Percentiles rank a stretch among this genome's conserved stretches.
Evolutionary conservation across 257 asterid genomes (phyloP).

Genomic region (Lantana camara): DNA sequence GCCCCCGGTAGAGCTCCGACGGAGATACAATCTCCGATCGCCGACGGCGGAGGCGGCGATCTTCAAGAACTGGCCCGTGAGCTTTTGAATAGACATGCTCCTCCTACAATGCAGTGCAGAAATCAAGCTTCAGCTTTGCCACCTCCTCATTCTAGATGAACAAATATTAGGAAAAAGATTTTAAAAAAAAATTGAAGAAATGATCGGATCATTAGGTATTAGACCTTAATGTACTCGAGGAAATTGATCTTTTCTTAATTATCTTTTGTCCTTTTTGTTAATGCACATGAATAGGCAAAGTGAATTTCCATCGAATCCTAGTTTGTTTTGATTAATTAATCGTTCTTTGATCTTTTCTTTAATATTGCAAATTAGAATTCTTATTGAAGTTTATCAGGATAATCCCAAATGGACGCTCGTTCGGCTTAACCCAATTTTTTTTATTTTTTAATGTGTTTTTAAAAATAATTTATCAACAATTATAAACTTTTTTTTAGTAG

Average conservation of each 20-base stretch:
- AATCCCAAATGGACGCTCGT: no score
- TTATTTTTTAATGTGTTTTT: no score
- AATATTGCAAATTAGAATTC: conserved; percentile 22
- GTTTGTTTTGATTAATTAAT: conserved; percentile 5
- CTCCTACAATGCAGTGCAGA: conserved; percentile 56
- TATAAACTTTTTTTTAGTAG: no score
- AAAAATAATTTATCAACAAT: no score
- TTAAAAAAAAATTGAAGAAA: background rate
- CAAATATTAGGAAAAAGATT: background rate
- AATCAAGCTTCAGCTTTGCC: conserved; percentile 34
- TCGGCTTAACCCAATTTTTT: no score
- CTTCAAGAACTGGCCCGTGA: conserved; percentile 87
- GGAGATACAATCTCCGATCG: conserved; percentile 31
- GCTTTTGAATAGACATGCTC: conserved; percentile 63
- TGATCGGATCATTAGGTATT: background rate
- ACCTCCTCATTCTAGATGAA: conserved; percentile 38
- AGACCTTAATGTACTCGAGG: background rate
- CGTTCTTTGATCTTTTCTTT: conserved; percentile 18
- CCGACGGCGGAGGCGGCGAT: conserved; percentile 46
- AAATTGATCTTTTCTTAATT: conserved; percentile 1
- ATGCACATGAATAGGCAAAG: background rate
- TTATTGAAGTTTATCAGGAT: no score
- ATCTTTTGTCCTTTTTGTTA: background rate
- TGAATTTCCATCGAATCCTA: conserved; percentile 12
- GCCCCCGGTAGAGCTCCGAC: conserved; percentile 18